Percentiles rank a stretch among this genome's conserved stretches.
These are phyloP conservation scores for Cornus florida DNA, from an alignment of 148 eudicot species.

Conservation along the genomic window DNA sequence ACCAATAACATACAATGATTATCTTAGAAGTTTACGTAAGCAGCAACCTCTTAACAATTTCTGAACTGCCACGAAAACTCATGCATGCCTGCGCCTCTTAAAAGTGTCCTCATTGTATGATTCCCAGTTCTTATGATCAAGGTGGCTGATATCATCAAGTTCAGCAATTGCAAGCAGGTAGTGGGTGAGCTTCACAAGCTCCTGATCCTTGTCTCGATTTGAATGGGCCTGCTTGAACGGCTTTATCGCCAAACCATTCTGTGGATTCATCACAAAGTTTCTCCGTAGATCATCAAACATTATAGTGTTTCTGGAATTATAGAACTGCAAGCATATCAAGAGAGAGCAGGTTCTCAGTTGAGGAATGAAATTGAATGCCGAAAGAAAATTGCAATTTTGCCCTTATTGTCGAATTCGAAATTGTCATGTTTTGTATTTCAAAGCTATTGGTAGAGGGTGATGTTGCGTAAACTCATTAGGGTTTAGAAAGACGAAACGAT, in stretches of 20 bases:
- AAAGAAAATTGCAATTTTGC: neutral
- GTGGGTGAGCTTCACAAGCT: constrained; percentile 89
- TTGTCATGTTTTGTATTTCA: neutral
- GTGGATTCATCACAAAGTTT: constrained; percentile 97
- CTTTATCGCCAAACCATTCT: constrained; percentile 79
- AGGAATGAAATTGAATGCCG: neutral
- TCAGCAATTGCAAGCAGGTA: constrained; percentile 91
- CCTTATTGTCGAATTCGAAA: neutral
- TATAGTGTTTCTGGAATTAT: constrained; percentile 82
- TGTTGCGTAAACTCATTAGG: neutral
- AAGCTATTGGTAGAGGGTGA: neutral
- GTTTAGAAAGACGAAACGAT: no score
- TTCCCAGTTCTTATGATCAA: constrained; percentile 87
- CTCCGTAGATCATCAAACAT: constrained; percentile 95
- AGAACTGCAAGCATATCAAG: constrained; percentile 56
- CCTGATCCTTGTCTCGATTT: constrained; percentile 71
- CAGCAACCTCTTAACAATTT: neutral
- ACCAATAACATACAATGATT: neutral
- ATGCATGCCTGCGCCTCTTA: constrained; percentile 72
- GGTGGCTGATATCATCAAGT: constrained; percentile 71
- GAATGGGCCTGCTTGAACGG: constrained; percentile 93
- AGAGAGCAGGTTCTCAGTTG: neutral
- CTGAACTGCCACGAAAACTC: constrained; percentile 11
- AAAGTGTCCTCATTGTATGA: constrained; percentile 48
- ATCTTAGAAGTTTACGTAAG: neutral